phyloP scores from a whole-genome alignment of 331 rosid species.

The Phaseolus coccineus region DNA sequence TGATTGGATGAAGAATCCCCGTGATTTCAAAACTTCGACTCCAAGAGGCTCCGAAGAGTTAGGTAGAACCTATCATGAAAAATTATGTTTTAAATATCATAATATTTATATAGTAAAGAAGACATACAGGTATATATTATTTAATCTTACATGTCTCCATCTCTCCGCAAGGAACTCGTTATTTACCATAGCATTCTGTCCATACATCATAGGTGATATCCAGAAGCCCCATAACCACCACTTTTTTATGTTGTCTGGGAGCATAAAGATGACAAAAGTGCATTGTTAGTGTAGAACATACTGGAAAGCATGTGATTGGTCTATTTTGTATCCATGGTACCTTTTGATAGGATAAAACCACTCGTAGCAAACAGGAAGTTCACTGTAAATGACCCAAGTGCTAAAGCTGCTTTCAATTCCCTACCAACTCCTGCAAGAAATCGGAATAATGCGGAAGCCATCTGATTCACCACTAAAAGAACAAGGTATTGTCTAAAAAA shows the following conservation, averaged over 20 bases:
- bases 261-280: constrained; percentile 18
- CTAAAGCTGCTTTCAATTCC: constrained; percentile 61
- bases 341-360: constrained; percentile 69
- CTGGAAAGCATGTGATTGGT: not conserved
- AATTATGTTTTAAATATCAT: not conserved
- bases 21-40: constrained; percentile 56
- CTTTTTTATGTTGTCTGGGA: constrained; percentile 55
- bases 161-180: constrained; percentile 64
- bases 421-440: constrained; percentile 63
- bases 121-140: not conserved
- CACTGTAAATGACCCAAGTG: constrained; percentile 57
- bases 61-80: constrained; percentile 52
- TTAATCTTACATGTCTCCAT: constrained; percentile 59
- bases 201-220: constrained; percentile 65
- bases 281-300: constrained; percentile 15
- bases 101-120: constrained; percentile 12
- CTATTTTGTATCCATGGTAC: constrained; percentile 44
- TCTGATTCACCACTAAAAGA: constrained; percentile 60
- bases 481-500: constrained; percentile 62
- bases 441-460: constrained; percentile 67
- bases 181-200: constrained; percentile 61
- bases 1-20: constrained; percentile 58
- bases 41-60: constrained; percentile 59
- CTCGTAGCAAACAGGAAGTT: constrained; percentile 59
- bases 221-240: constrained; percentile 85